Evolutionary conservation across 129 eudicot genomes (phyloP), one percentile per base, ranked within the genome.

Genomic region (Tanacetum coccineum): DNA sequence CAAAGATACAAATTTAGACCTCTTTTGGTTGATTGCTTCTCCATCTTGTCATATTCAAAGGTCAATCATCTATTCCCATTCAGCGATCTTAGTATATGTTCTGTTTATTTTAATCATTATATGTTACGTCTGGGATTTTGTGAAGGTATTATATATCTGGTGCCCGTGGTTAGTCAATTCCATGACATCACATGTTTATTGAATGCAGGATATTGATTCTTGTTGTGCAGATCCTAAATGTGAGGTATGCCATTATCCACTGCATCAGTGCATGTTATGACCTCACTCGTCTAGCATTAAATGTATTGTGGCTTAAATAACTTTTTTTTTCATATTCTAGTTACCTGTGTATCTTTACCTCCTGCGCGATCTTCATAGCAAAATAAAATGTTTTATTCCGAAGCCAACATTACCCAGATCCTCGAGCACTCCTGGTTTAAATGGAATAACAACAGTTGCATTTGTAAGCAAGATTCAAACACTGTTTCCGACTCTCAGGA

Each of bases 1-100:
- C 94, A 89, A 80, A 78, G 84, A 78, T 67, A 75, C 81, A 89
- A 80, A 72, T 83, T 86, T 80, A 86, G 96, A 83, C 90, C 94
- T 53, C 96, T 89, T 81, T 81, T 60, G 58, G 62, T 79, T 47
- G 82, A 79, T 52, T 85, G 94, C 75, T 80, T 85, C 62, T 70
- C 84, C 56, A 74, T 89, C 47, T 82, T 83, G 75, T 74, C 90
- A 19, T 77, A 76, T 77, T 54, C 78, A 62, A 75, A 83, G 96
- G 96, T 88, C 72, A 46, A 13, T 25, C 30, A 40, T 65, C 15
- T 19, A 63, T 47, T 62, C 65, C 42, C 49, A 58, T 59, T 39
- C 26, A 48, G 22, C 44, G 64, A 71, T 64, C 51, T 65, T 58
- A 47, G 44, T 71, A 47, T 49, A 39, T 64, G 70, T 30, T 71